Percentiles rank a stretch among this genome's conserved stretches.
These are phyloP conservation scores for Astrothelium macrocarpum DNA, from an alignment of 495 filamentous ascomycete species.

Conservation along the genomic window DNA sequence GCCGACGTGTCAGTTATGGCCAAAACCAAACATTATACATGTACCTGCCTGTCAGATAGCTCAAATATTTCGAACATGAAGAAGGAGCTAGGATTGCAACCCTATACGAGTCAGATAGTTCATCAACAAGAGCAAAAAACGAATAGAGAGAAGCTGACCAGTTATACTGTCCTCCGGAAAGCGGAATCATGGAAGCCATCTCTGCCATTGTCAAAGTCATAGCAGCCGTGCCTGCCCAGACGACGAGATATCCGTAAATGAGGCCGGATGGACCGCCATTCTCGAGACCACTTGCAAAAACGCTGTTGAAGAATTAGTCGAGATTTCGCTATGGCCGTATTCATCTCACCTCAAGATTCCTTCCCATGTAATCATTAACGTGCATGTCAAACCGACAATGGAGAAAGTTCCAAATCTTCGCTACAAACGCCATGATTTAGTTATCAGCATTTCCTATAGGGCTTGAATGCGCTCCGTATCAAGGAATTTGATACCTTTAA, in stretches of 20 bases:
- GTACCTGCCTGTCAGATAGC: constrained; percentile 18
- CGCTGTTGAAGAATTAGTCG: constrained; percentile 5
- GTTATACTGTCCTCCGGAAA: constrained; percentile 12
- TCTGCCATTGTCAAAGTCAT: background rate
- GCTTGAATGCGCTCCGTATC: too few relatives aligned
- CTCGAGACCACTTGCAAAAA: background rate
- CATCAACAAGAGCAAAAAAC: background rate
- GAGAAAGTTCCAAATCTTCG: constrained; percentile 12
- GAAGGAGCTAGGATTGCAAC: constrained; percentile 10
- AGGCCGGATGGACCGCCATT: constrained; percentile 16
- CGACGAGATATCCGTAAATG: constrained; percentile 13
- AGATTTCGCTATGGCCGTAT: background rate
- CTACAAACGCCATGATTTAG: constrained; percentile 9
- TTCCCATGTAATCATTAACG: constrained; percentile 18
- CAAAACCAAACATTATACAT: too few relatives aligned
- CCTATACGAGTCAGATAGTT: background rate
- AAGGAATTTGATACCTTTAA: background rate
- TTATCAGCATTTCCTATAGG: background rate
- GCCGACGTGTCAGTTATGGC: too few relatives aligned
- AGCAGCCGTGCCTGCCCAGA: constrained; percentile 12
- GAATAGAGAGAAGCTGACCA: background rate
- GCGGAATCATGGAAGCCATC: constrained; percentile 12
- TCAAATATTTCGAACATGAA: constrained; percentile 9
- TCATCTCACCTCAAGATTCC: background rate
- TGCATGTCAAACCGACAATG: constrained; percentile 15